Conservation (phyloP, 1,284 basidiomycete species). For the Abortiporus biennis region DNA sequence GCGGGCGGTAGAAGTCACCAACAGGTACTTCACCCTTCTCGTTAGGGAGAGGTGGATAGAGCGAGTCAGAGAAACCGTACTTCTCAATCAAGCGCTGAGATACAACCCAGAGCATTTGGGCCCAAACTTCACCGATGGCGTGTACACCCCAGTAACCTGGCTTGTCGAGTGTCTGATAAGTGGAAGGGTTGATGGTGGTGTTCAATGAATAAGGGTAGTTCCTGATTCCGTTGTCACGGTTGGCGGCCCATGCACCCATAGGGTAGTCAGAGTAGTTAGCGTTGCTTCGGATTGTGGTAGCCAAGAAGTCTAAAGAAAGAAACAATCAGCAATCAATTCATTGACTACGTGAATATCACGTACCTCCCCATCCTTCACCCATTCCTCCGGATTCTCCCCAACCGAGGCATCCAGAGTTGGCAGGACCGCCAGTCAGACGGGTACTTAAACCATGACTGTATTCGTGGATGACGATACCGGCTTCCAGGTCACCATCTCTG, state of each 20-base stretch:
- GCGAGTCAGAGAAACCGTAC: conserved; percentile 72
- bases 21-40: conserved; percentile 55
- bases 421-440: conserved; percentile 89
- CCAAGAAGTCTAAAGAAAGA: conserved; percentile 87
- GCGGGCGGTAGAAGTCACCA: conserved; percentile 70
- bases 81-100: conserved; percentile 71
- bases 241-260: conserved; percentile 95
- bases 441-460: conserved; percentile 88
- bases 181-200: conserved; percentile 79
- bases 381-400: conserved; percentile 96
- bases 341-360: conserved; percentile 15
- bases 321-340: no score
- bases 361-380: conserved; percentile 91
- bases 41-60: conserved; percentile 75
- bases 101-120: conserved; percentile 87
- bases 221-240: conserved; percentile 72
- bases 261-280: conserved; percentile 71
- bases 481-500: conserved; percentile 92
- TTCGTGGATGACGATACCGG: conserved; percentile 91
- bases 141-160: conserved; percentile 91
- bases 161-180: conserved; percentile 95
- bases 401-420: conserved; percentile 89
- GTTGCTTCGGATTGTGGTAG: conserved; percentile 77
- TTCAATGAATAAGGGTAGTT: conserved; percentile 84
- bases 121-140: conserved; percentile 95